phyloP scores from a whole-genome alignment of 768 basidiomycete genomes.

The Tricholoma hemisulphureum region DNA sequence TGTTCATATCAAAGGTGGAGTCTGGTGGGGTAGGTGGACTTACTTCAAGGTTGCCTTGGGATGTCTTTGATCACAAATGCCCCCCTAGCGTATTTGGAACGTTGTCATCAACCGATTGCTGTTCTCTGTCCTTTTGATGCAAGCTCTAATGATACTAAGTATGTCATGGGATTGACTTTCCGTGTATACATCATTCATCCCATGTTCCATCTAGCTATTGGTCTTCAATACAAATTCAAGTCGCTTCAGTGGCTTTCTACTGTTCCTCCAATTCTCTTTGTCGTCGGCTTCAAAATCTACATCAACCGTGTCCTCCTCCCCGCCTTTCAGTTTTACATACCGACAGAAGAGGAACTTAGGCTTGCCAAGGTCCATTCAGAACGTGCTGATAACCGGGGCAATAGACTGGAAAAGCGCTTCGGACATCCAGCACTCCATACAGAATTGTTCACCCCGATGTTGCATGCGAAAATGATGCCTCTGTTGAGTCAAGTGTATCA shows the following conservation, averaged over 20 bases:
- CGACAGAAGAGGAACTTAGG: conserved; percentile 74
- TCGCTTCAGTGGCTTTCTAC: conserved; percentile 79
- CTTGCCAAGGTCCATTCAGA: conserved; percentile 75
- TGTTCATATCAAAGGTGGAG: conserved; percentile 85
- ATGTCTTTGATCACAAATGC: conserved; percentile 2
- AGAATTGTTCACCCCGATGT: conserved; percentile 86
- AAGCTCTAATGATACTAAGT: conserved; percentile 84
- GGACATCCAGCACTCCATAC: conserved; percentile 89
- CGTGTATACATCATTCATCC: conserved; percentile 7
- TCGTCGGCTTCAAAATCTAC: conserved; percentile 83
- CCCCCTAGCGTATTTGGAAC: conserved; percentile 82
- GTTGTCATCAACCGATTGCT: conserved; percentile 88
- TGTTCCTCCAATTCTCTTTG: conserved; percentile 82
- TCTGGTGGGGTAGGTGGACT: conserved; percentile 77
- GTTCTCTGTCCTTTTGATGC: conserved; percentile 80
- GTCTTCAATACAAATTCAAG: conserved; percentile 72
- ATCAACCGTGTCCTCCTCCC: conserved; percentile 65
- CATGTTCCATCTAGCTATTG: conserved; percentile 58
- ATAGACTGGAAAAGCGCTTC: conserved; percentile 86
- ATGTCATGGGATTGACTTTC: conserved; percentile 28
- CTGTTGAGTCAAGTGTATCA: conserved; percentile 72
- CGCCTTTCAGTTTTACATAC: conserved; percentile 80
- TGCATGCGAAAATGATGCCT: conserved; percentile 83
- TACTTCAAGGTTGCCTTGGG: neutral
- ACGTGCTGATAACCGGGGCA: conserved; percentile 65